A percentile compares a stretch with the other conserved stretches of the same genome.
phyloP scores from a whole-genome alignment of 177 flowering plant species.

The Tripterygium wilfordii region DNA sequence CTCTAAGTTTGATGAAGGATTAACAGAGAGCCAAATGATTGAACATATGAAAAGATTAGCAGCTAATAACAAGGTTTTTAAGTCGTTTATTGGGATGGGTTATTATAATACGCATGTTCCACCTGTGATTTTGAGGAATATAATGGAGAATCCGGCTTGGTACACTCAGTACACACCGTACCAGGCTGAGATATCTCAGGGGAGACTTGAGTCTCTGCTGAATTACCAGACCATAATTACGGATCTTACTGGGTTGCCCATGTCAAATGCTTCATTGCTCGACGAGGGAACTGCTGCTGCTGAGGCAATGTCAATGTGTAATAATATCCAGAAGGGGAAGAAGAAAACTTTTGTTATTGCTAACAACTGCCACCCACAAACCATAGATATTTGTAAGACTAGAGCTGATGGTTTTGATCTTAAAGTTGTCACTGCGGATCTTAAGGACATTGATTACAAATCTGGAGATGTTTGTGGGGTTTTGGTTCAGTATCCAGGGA shows the following conservation, averaged over 20 bases:
- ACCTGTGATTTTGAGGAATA: slow-evolving; percentile 77
- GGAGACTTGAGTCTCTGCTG: slow-evolving; percentile 81
- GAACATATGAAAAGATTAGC: slow-evolving; percentile 74
- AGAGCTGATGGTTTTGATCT: slow-evolving; percentile 86
- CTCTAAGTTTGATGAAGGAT: slow-evolving; percentile 71
- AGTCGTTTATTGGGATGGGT: slow-evolving; percentile 96
- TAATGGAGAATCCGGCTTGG: slow-evolving; percentile 98
- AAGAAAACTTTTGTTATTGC: slow-evolving; percentile 88
- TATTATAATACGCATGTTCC: slow-evolving; percentile 89
- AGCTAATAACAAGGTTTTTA: slow-evolving; percentile 69
- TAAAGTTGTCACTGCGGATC: slow-evolving; percentile 61
- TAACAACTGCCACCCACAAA: slow-evolving; percentile 84
- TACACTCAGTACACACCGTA: slow-evolving; percentile 98
- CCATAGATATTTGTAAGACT: slow-evolving; percentile 86
- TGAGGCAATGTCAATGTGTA: slow-evolving; percentile 99
- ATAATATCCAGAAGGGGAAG: slow-evolving; percentile 72
- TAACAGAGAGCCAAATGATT: slow-evolving; percentile 91
- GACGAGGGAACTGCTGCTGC: slow-evolving; percentile 99
- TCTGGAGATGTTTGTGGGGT: slow-evolving; percentile 97
- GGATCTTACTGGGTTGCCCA: slow-evolving; percentile 91
- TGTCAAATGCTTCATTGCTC: slow-evolving; percentile 94
- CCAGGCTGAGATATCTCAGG: slow-evolving; percentile 97
- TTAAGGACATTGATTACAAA: slow-evolving; percentile 69
- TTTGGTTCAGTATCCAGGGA: slow-evolving; percentile 93
- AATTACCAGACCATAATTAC: slow-evolving; percentile 87